Evolutionary conservation across 495 filamentous ascomycete genomes (phyloP).

Genomic region (Lophiotrema nucula): DNA sequence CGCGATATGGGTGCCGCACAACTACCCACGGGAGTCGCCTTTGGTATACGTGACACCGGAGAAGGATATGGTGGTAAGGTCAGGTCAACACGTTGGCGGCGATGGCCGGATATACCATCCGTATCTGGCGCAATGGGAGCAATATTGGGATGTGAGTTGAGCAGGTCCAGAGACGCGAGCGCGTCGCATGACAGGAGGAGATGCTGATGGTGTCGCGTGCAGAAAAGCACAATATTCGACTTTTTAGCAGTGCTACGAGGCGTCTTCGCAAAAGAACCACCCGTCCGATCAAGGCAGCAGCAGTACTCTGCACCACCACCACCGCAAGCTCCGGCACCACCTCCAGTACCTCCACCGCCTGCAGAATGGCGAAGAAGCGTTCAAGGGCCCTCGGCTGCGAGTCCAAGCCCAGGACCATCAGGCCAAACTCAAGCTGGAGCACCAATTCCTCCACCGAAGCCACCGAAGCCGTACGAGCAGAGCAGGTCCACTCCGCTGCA

Average conservation of each 20-base stretch:
- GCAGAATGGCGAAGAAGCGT: conserved; percentile 53
- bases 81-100: conserved; percentile 92
- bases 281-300: conserved; percentile 68
- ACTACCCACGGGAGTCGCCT: conserved; percentile 82
- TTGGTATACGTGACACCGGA: conserved; percentile 85
- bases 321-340: conserved; percentile 49
- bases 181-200: background rate
- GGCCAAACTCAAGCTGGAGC: conserved; percentile 37
- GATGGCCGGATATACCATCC: conserved; percentile 95
- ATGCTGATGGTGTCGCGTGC: conserved; percentile 13
- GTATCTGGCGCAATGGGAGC: conserved; percentile 84
- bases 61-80: conserved; percentile 81
- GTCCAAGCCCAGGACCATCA: no score
- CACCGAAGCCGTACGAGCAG: conserved; percentile 41
- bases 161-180: no score
- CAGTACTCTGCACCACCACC: conserved; percentile 37
- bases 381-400: conserved; percentile 40
- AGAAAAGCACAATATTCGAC: conserved; percentile 80
- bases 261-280: conserved; percentile 91
- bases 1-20: conserved; percentile 91
- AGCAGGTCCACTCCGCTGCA: conserved; percentile 10
- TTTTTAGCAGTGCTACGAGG: conserved; percentile 80
- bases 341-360: conserved; percentile 69
- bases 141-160: conserved; percentile 85
- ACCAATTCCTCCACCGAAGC: conserved; percentile 43